Evolutionary conservation across 1,284 basidiomycete genomes (phyloP).

Genomic region (Malassezia furfur): DNA sequence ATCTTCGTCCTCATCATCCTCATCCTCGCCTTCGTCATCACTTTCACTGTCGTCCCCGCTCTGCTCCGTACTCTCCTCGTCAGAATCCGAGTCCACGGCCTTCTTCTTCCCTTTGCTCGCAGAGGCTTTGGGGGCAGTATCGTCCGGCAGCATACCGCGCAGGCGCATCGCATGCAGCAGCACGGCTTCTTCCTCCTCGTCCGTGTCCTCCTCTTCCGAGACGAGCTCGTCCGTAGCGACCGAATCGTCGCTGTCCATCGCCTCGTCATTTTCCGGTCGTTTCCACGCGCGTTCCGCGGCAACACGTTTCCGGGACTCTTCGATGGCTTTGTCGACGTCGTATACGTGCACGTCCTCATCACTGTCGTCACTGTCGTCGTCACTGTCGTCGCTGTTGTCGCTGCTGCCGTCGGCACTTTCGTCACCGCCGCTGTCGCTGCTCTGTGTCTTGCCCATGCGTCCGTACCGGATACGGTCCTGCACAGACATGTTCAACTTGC

Average conservation of each 20-base stretch:
- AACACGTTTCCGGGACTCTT: not conserved
- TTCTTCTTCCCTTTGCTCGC: constrained; percentile 3
- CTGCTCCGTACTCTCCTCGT: not conserved
- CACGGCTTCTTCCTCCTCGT: constrained; percentile 35
- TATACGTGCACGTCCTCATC: constrained; percentile 15
- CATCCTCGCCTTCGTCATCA: constrained; percentile 15
- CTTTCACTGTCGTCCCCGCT: constrained; percentile 1
- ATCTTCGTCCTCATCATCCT: constrained; percentile 12
- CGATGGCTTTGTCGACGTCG: constrained; percentile 10
- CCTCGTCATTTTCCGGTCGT: not conserved
- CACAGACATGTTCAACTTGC: constrained; percentile 14
- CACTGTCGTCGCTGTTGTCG: constrained; percentile 9
- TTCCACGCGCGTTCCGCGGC: not conserved
- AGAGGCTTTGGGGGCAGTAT: no score
- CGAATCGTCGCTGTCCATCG: not conserved
- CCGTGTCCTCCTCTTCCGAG: constrained; percentile 26
- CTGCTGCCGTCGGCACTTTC: constrained; percentile 19
- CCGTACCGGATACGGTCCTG: constrained; percentile 18
- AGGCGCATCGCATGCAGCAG: constrained; percentile 39
- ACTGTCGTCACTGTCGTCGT: constrained; percentile 17
- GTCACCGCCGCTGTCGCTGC: constrained; percentile 17
- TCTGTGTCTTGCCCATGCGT: constrained; percentile 1
- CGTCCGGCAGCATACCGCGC: constrained; percentile 19
- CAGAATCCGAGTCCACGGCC: constrained; percentile 1
- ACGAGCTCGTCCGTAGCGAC: constrained; percentile 10